phyloP scores from a whole-genome alignment of 305 asterid genomes.

The Fraxinus paxiana region DNA sequence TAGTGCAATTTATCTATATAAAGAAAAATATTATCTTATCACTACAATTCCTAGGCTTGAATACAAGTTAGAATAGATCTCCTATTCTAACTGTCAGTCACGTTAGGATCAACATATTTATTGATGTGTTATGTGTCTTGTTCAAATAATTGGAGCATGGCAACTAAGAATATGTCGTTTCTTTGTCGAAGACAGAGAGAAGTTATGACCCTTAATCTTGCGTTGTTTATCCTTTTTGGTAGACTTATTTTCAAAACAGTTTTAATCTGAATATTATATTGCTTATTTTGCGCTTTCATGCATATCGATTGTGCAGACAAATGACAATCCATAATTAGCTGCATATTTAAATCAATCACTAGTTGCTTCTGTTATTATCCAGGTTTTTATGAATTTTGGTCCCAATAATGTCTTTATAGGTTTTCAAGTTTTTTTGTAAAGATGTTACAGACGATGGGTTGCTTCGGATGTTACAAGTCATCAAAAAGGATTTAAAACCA shows the following conservation, averaged over 20 bases:
- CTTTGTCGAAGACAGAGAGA: background rate
- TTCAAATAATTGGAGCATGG: background rate
- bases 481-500: slow-evolving; percentile 85
- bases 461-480: slow-evolving; percentile 73
- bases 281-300: background rate
- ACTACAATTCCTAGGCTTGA: background rate
- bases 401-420: slow-evolving; percentile 40
- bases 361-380: slow-evolving; percentile 5
- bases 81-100: background rate
- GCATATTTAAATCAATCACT: background rate
- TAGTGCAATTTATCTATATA: background rate
- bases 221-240: background rate
- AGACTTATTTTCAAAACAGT: background rate
- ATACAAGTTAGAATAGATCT: background rate
- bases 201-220: background rate
- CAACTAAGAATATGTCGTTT: background rate
- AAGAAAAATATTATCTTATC: background rate
- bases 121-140: background rate
- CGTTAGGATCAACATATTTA: background rate
- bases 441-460: slow-evolving; percentile 79
- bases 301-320: background rate
- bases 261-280: background rate
- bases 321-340: background rate
- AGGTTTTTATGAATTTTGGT: background rate
- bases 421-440: slow-evolving; percentile 67